Evolutionary conservation across 352 stramenopile genomes (phyloP).

Genomic region (Globisporangium radiosum): DNA sequence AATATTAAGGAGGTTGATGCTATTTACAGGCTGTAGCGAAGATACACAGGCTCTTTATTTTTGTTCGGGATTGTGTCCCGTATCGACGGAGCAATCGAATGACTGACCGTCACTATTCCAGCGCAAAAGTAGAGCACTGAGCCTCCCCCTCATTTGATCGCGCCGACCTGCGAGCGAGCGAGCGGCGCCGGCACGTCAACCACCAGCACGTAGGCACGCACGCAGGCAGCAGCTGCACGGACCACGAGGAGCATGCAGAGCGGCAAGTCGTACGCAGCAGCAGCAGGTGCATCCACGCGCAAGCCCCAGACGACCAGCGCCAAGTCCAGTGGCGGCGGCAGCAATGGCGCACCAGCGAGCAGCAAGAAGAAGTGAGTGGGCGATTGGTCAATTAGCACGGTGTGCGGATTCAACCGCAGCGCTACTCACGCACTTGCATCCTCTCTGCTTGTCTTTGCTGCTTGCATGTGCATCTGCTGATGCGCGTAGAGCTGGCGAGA

Average conservation of each 20-base stretch:
- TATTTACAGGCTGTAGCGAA: too few species aligned
- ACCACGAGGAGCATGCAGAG: slow-evolving; percentile 4
- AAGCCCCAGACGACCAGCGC: slow-evolving; percentile 10
- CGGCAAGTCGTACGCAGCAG: slow-evolving; percentile 13
- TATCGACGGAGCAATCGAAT: too few species aligned
- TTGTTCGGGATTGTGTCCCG: too few species aligned
- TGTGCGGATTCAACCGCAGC: neutral
- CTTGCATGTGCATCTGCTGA: neutral
- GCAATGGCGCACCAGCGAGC: neutral
- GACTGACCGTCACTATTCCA: too few species aligned
- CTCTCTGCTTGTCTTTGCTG: neutral
- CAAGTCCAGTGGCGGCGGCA: slow-evolving; percentile 14
- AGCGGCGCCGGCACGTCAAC: neutral
- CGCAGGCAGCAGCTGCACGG: neutral
- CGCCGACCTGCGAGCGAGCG: neutral
- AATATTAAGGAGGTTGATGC: too few species aligned
- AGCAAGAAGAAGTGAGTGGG: slow-evolving; percentile 35
- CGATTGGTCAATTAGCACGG: neutral
- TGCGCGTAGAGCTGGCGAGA: slow-evolving; percentile 2
- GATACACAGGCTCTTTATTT: too few species aligned
- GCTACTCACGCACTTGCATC: too few species aligned
- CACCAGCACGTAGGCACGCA: neutral
- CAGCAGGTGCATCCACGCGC: slow-evolving; percentile 3
- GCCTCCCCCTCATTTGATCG: too few species aligned
- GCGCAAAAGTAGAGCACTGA: too few species aligned